Conservation (phyloP, 2,329 filamentous ascomycete genomes). For the Fusarium agapanthi region DNA sequence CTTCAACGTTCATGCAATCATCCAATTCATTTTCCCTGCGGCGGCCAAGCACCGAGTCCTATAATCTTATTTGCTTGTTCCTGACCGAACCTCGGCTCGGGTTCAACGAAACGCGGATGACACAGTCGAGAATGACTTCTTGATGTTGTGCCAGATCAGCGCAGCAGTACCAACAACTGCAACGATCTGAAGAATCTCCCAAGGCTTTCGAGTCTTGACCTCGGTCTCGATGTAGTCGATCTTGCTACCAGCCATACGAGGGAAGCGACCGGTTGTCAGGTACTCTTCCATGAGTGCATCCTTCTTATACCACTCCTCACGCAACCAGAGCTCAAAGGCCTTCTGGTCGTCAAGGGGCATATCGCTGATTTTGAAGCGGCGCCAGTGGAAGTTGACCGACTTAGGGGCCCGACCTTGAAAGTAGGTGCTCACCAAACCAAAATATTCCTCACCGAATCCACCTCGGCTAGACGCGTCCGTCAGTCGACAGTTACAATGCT, state of each 20-base stretch:
- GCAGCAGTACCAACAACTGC: constrained; percentile 56
- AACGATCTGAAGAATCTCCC: constrained; percentile 66
- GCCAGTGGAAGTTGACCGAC: constrained; percentile 97
- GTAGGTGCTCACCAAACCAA: constrained; percentile 86
- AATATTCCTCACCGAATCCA: constrained; percentile 89
- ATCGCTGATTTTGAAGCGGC: constrained; percentile 79
- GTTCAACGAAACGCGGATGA: constrained; percentile 33
- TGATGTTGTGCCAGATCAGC: constrained; percentile 53
- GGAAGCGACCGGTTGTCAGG: constrained; percentile 79
- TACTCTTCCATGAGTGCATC: constrained; percentile 89
- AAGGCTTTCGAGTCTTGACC: constrained; percentile 62
- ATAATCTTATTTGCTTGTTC: background rate
- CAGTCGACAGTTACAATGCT: constrained; percentile 15
- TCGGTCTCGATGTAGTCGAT: constrained; percentile 65
- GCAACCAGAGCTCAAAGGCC: constrained; percentile 85
- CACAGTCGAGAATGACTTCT: constrained; percentile 40
- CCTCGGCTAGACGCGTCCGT: constrained; percentile 64
- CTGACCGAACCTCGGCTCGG: background rate
- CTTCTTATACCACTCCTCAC: constrained; percentile 90
- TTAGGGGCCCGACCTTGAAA: constrained; percentile 89
- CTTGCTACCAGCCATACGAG: constrained; percentile 66
- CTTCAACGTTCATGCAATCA: background rate
- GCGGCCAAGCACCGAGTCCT: background rate
- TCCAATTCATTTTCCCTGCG: background rate
- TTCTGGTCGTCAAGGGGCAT: constrained; percentile 81